These are phyloP conservation scores for Saprolegnia parasitica DNA, from an alignment of 352 stramenopile genomes.

Conservation along the genomic window DNA sequence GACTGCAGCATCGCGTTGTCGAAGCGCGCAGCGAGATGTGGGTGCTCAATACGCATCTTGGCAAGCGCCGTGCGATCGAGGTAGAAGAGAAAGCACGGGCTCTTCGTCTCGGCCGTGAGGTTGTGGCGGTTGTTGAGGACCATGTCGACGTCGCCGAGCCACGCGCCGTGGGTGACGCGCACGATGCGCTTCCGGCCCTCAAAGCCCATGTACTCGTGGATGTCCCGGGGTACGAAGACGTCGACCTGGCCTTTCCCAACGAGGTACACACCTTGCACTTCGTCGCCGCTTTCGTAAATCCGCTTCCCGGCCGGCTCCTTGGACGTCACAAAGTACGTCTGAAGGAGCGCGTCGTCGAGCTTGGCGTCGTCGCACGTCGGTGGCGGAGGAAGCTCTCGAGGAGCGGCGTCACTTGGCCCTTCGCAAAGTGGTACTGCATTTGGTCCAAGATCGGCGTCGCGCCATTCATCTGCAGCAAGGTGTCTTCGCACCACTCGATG, in stretches of 20 bases:
- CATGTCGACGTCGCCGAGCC: slow-evolving; percentile 15
- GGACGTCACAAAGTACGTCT: slow-evolving; percentile 59
- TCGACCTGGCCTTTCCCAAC: slow-evolving; percentile 80
- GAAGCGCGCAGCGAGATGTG: neutral
- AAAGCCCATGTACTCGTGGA: slow-evolving; percentile 65
- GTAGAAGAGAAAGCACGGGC: neutral
- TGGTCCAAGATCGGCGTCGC: slow-evolving; percentile 41
- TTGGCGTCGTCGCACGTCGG: slow-evolving; percentile 25
- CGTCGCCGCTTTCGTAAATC: slow-evolving; percentile 56
- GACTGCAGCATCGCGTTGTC: slow-evolving; percentile 11
- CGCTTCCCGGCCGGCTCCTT: slow-evolving; percentile 59
- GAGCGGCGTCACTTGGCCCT: slow-evolving; percentile 46
- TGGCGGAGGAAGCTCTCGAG: slow-evolving; percentile 58
- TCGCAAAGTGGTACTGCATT: slow-evolving; percentile 34
- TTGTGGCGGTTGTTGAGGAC: slow-evolving; percentile 13
- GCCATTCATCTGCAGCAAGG: slow-evolving; percentile 69
- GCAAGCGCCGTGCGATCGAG: neutral
- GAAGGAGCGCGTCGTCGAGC: slow-evolving; percentile 58
- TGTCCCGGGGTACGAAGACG: slow-evolving; percentile 73
- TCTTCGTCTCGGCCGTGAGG: slow-evolving; percentile 10
- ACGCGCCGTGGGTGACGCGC: neutral
- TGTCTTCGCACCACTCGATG: slow-evolving; percentile 83
- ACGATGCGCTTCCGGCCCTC: slow-evolving; percentile 5
- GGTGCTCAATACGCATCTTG: neutral
- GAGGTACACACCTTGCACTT: slow-evolving; percentile 70